These are phyloP conservation scores for Cladosporium austrohemisphaericum DNA, from an alignment of 2,329 filamentous ascomycete genomes.

Conservation along the genomic window DNA sequence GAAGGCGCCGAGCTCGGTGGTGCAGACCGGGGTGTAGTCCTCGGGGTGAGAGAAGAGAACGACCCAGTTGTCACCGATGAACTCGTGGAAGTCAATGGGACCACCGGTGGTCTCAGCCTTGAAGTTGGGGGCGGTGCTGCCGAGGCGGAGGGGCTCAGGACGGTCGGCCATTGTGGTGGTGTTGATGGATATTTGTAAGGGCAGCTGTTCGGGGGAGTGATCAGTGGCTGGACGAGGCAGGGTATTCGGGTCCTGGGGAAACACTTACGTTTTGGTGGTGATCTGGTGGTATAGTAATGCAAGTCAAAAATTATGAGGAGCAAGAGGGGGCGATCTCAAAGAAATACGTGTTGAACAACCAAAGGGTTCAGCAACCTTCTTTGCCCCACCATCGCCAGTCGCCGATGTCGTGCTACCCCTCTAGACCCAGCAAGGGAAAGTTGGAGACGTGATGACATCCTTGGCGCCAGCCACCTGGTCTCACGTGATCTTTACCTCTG, in stretches of 20 bases:
- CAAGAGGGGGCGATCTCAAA: constrained; percentile 11
- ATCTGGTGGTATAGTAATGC: background rate
- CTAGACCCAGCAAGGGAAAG: constrained; percentile 10
- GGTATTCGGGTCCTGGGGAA: background rate
- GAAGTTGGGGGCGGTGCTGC: constrained; percentile 66
- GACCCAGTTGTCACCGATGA: constrained; percentile 67
- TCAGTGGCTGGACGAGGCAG: background rate
- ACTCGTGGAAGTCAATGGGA: constrained; percentile 67
- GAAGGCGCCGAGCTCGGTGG: constrained; percentile 61
- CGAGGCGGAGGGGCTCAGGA: constrained; percentile 55
- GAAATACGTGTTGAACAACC: constrained; percentile 13
- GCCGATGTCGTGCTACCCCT: constrained; percentile 13
- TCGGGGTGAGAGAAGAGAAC: constrained; percentile 69
- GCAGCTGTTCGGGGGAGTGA: background rate
- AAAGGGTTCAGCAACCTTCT: constrained; percentile 6
- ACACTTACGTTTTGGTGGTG: background rate
- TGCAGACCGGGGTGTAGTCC: constrained; percentile 59
- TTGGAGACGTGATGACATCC: constrained; percentile 1
- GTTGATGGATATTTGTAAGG: background rate
- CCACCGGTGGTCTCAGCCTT: constrained; percentile 64
- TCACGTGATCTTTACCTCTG: no score
- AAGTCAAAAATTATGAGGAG: background rate
- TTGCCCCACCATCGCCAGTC: constrained; percentile 7
- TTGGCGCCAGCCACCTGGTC: constrained; percentile 8
- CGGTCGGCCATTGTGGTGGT: constrained; percentile 22